These are phyloP conservation scores for Umbilicus rupestris DNA, from an alignment of 164 flowering plant species.

Conservation along the genomic window DNA sequence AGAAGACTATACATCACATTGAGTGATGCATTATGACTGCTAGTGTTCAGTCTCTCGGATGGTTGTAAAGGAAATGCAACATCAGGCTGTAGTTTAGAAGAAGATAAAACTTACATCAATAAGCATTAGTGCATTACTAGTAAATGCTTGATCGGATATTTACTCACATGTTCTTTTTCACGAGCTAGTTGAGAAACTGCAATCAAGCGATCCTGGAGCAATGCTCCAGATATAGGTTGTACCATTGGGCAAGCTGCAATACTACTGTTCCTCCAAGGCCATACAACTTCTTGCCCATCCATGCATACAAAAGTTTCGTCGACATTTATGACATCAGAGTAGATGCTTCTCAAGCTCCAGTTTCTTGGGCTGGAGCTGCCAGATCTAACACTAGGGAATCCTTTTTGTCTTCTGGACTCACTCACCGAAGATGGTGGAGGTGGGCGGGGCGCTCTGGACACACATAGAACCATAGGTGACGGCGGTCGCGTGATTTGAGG, in stretches of 20 bases:
- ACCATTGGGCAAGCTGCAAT: constrained; percentile 51
- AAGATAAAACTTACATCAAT: background rate
- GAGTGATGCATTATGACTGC: constrained; percentile 39
- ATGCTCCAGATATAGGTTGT: constrained; percentile 69
- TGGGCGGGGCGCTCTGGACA: constrained; percentile 80
- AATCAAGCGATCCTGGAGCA: constrained; percentile 68
- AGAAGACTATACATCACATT: constrained; percentile 60
- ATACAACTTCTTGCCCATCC: constrained; percentile 77
- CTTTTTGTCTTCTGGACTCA: constrained; percentile 73
- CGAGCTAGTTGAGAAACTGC: constrained; percentile 81
- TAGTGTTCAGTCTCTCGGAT: constrained; percentile 42
- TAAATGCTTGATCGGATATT: background rate
- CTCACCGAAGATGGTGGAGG: constrained; percentile 87
- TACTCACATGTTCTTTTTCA: constrained; percentile 85
- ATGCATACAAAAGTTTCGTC: constrained; percentile 55
- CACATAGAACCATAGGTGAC: constrained; percentile 93
- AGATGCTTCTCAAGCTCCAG: constrained; percentile 84
- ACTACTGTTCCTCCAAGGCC: constrained; percentile 83
- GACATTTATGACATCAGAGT: constrained; percentile 51
- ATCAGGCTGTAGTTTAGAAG: constrained; percentile 57
- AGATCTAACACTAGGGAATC: constrained; percentile 92
- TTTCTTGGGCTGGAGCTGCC: constrained; percentile 99
- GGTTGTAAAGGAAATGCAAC: constrained; percentile 79
- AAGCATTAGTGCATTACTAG: background rate
- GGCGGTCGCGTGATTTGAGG: constrained; percentile 90